Evolutionary conservation across 2,329 filamentous ascomycete species (phyloP).

Genomic region (Apiospora malaysiana): DNA sequence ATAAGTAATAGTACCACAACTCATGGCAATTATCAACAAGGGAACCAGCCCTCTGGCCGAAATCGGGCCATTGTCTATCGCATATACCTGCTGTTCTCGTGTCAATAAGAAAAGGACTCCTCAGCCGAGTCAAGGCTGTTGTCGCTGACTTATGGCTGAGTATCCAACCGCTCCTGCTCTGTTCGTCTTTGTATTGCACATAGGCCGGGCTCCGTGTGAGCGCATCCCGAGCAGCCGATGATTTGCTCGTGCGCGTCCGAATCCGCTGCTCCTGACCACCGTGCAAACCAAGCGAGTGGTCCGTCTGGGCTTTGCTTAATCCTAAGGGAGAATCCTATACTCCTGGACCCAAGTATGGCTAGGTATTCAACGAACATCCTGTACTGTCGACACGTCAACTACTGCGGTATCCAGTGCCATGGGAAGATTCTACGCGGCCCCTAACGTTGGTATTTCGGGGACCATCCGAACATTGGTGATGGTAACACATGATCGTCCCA

Average conservation of each 20-base stretch:
- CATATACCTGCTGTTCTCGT: conserved; percentile 7
- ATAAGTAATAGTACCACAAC: not conserved
- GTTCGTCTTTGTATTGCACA: too few species aligned
- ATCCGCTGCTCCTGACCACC: not conserved
- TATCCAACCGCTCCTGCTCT: not conserved
- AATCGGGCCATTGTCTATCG: not conserved
- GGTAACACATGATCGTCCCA: conserved; percentile 5
- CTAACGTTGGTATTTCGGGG: not conserved
- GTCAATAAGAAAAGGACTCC: not conserved
- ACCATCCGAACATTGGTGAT: not conserved
- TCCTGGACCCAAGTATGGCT: not conserved
- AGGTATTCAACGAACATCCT: not conserved
- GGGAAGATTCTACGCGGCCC: not conserved
- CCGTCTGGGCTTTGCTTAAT: not conserved
- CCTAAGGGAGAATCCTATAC: not conserved
- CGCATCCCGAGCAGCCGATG: not conserved
- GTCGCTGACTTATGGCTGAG: not conserved
- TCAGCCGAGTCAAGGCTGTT: not conserved
- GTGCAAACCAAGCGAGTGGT: not conserved
- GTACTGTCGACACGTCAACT: not conserved
- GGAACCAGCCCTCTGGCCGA: not conserved
- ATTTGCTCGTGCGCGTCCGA: not conserved
- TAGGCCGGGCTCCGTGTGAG: not conserved
- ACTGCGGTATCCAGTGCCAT: not conserved
- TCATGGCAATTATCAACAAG: not conserved